phyloP scores from a whole-genome alignment of 2,329 filamentous ascomycete species.

The Arthrobotrys sphaeroides region DNA sequence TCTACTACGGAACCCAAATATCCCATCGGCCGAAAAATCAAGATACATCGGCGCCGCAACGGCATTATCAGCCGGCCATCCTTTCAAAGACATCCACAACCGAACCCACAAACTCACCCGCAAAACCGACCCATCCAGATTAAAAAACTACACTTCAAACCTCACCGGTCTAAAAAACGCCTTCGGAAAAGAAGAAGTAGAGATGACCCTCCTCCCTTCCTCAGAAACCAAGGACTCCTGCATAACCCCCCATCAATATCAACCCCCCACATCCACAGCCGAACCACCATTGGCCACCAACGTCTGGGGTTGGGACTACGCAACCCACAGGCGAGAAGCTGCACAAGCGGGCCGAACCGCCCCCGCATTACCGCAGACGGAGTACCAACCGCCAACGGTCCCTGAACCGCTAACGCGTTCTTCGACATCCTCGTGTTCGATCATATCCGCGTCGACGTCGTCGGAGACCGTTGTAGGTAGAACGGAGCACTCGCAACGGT shows the following conservation, averaged over 20 bases:
- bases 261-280: background rate
- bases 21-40: background rate
- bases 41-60: constrained; percentile 38
- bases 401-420: background rate
- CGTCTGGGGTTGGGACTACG: constrained; percentile 48
- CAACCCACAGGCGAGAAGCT: constrained; percentile 43
- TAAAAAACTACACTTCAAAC: constrained; percentile 3
- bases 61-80: background rate
- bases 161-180: constrained; percentile 2
- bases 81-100: background rate
- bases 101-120: background rate
- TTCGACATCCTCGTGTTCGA: background rate
- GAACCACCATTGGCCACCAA: background rate
- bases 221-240: constrained; percentile 52
- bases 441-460: background rate
- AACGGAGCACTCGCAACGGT: background rate
- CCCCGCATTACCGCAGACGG: constrained; percentile 38
- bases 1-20: constrained; percentile 1
- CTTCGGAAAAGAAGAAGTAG: constrained; percentile 42
- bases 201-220: constrained; percentile 16
- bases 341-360: constrained; percentile 51
- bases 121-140: constrained; percentile 6
- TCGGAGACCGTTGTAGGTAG: background rate
- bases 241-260: constrained; percentile 41
- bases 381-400: constrained; percentile 46